Evolutionary conservation across 2,329 filamentous ascomycete species (phyloP).

Genomic region (Cercospora sp.): DNA sequence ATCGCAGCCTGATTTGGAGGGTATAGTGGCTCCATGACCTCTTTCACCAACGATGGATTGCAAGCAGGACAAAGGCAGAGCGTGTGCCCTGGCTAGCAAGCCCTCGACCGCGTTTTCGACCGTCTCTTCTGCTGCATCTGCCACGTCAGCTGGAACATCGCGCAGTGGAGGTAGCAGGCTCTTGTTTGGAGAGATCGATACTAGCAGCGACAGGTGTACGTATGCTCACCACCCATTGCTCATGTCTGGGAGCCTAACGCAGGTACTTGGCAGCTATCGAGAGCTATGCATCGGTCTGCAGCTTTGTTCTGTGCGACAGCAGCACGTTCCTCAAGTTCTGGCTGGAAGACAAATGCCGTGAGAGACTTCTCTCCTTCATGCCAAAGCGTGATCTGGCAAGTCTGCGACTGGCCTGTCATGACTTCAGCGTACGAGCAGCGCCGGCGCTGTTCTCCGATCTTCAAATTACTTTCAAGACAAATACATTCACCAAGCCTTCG

Average conservation of each 20-base stretch:
- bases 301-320: conserved; percentile 51
- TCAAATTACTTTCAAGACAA: conserved; percentile 69
- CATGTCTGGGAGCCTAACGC: conserved; percentile 23
- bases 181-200: conserved; percentile 54
- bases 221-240: conserved; percentile 14
- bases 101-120: conserved; percentile 39
- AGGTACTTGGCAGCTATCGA: conserved; percentile 42
- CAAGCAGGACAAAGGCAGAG: conserved; percentile 32
- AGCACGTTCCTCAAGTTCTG: conserved; percentile 53
- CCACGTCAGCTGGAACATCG: conserved; percentile 38
- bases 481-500: conserved; percentile 71
- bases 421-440: conserved; percentile 69
- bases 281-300: conserved; percentile 51
- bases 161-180: conserved; percentile 42
- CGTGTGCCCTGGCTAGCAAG: conserved; percentile 36
- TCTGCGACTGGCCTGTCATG: conserved; percentile 66
- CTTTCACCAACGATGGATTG: conserved; percentile 28
- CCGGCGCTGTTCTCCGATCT: conserved; percentile 68
- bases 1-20: conserved; percentile 17
- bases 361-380: conserved; percentile 46
- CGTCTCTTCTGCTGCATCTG: conserved; percentile 36
- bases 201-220: conserved; percentile 44
- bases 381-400: conserved; percentile 46
- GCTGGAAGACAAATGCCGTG: conserved; percentile 50
- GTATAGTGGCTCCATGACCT: conserved; percentile 26